Evolutionary conservation across 2,329 filamentous ascomycete species (phyloP), one percentile per base, ranked within the genome.

Genomic region (Xylariales sp.): DNA sequence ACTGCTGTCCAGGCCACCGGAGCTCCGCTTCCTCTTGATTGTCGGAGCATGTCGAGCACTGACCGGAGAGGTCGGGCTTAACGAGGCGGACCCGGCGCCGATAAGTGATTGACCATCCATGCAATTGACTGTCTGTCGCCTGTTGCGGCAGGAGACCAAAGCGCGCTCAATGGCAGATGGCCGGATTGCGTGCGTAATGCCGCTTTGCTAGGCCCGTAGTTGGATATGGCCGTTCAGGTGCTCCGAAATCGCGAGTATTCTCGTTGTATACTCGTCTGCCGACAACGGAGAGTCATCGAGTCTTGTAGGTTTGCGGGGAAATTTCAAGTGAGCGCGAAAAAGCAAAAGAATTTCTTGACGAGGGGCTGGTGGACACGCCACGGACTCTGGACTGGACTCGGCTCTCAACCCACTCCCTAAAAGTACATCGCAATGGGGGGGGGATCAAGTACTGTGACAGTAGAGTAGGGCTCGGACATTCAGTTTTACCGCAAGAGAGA

Each of bases 11-110:
- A 76, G 64, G 39, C 63, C 57, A 2, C 58, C 64, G 43, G 59
- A 70, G 52, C 70, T 80, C 51, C 76, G 71, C 70, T 84, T 84
- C 57, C 80, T 69, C 68, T 83, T 83, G 47, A 66, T 71, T 36
- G 62, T 31, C 7, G 38, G 57, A 48, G 65, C 71, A 52, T 71
- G 70, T 49, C 73, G 71, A 50, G 70, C 65, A 59, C 71, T 76
- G 54, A 72, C 62, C 45, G 74, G 74, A 58, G 73, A 77, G 50
- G 72, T 76, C 56, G 74, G 74, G 57, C 73, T 77, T 57, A 69
- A 66, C 40, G 71, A 70, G 51, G 66, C 68, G 59, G 67, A 69
- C 59, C 65, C 63, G 53, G 63, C 64, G 56, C 64, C 63, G 60
- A 65, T 60, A 47, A 62, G 52, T 51, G 65, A 63, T 54, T 69